Evolutionary conservation across 1,284 basidiomycete species (phyloP).

Genomic region (Neolentinus lepideus): DNA sequence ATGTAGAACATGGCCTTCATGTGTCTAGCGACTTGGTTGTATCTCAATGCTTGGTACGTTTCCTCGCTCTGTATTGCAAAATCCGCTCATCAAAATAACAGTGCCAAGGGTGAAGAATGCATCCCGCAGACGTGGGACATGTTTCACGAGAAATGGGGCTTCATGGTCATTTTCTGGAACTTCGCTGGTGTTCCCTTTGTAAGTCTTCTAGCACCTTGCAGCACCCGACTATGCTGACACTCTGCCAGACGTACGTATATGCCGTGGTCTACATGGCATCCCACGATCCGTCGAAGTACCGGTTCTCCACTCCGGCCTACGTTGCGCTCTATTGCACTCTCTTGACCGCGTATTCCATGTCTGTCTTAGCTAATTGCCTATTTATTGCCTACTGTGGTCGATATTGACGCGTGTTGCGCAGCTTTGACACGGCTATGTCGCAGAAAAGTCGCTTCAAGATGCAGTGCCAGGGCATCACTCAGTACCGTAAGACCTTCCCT

Average conservation of each 20-base stretch:
- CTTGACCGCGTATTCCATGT: slow-evolving; percentile 83
- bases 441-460: slow-evolving; percentile 99
- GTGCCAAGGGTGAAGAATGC: slow-evolving; percentile 88
- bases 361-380: slow-evolving; percentile 27
- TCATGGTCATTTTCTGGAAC: slow-evolving; percentile 98
- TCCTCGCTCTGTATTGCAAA: neutral
- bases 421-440: slow-evolving; percentile 93
- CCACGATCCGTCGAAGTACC: slow-evolving; percentile 85
- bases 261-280: slow-evolving; percentile 97
- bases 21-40: slow-evolving; percentile 92
- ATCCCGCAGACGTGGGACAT: slow-evolving; percentile 99
- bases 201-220: slow-evolving; percentile 20
- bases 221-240: slow-evolving; percentile 8
- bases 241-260: slow-evolving; percentile 87
- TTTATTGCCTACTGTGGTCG: neutral
- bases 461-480: slow-evolving; percentile 86
- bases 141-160: slow-evolving; percentile 96
- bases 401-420: slow-evolving; percentile 22
- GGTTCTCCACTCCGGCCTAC: slow-evolving; percentile 76
- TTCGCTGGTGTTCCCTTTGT: slow-evolving; percentile 89
- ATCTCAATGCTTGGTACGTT: slow-evolving; percentile 89
- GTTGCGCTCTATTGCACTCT: slow-evolving; percentile 70
- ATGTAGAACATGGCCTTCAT: slow-evolving; percentile 95
- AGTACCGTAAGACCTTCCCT: slow-evolving; percentile 89
- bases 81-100: slow-evolving; percentile 7